Conservation (phyloP, 352 stramenopile species). For the Pythium phragmitis region DNA sequence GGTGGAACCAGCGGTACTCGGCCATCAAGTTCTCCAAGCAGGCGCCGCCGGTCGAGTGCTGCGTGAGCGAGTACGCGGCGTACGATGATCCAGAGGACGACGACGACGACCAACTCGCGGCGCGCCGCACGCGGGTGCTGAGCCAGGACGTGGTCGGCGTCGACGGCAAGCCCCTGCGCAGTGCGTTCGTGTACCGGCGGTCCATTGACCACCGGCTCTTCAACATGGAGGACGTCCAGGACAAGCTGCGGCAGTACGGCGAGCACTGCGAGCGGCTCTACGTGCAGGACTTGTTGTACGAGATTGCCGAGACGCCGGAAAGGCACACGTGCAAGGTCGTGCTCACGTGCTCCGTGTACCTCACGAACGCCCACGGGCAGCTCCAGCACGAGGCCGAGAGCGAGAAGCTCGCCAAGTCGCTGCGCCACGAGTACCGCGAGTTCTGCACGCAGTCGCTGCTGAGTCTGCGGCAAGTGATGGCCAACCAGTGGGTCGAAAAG, state of each 20-base stretch:
- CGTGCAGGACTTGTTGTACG: slow-evolving; percentile 69
- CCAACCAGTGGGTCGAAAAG: slow-evolving; percentile 55
- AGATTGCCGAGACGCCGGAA: slow-evolving; percentile 62
- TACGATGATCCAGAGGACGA: slow-evolving; percentile 4
- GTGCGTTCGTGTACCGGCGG: slow-evolving; percentile 73
- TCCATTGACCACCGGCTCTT: slow-evolving; percentile 63
- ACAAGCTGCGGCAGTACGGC: slow-evolving; percentile 45
- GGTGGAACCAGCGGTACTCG: slow-evolving; percentile 70
- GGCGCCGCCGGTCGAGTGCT: slow-evolving; percentile 55
- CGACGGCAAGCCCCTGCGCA: slow-evolving; percentile 30
- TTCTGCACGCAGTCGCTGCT: slow-evolving; percentile 59
- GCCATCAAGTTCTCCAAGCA: slow-evolving; percentile 62
- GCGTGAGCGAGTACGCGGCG: slow-evolving; percentile 62
- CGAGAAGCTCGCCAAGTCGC: slow-evolving; percentile 24
- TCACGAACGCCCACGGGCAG: slow-evolving; percentile 31
- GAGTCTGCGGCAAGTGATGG: slow-evolving; percentile 48
- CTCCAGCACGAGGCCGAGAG: not conserved
- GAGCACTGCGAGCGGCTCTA: slow-evolving; percentile 48
- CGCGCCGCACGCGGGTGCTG: slow-evolving; percentile 12
- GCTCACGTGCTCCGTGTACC: slow-evolving; percentile 57
- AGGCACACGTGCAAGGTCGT: slow-evolving; percentile 63
- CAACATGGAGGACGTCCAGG: slow-evolving; percentile 40
- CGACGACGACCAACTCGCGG: slow-evolving; percentile 5
- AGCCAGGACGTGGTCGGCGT: slow-evolving; percentile 20
- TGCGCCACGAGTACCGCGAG: slow-evolving; percentile 55